Evolutionary conservation across 2,329 filamentous ascomycete species (phyloP).

Genomic region (Colletotrichum sp.): DNA sequence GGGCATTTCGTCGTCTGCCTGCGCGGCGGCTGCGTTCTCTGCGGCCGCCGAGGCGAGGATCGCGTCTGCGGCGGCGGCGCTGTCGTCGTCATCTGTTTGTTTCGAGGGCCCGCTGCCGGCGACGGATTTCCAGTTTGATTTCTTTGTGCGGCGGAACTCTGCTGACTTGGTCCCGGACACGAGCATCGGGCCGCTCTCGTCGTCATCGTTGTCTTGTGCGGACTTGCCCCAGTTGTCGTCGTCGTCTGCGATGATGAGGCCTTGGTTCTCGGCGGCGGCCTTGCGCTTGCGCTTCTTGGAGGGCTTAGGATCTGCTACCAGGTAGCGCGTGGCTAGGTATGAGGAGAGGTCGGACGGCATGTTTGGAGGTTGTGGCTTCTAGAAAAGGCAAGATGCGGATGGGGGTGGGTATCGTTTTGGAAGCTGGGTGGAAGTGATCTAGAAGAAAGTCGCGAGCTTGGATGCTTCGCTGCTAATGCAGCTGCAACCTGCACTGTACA

Average conservation of each 20-base stretch:
- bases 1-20: conserved; percentile 55
- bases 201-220: conserved; percentile 46
- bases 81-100: conserved; percentile 38
- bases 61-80: conserved; percentile 74
- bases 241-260: conserved; percentile 70
- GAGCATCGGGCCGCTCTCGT: conserved; percentile 56
- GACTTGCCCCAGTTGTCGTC: conserved; percentile 59
- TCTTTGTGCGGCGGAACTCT: conserved; percentile 77
- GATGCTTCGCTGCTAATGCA: neutral
- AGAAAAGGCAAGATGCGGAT: neutral
- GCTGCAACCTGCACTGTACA: neutral
- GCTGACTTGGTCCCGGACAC: conserved; percentile 54
- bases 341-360: conserved; percentile 72
- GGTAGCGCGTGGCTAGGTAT: conserved; percentile 92
- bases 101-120: conserved; percentile 41
- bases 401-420: neutral
- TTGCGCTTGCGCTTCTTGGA: conserved; percentile 70
- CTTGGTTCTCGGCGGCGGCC: conserved; percentile 45
- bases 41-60: conserved; percentile 76
- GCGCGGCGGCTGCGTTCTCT: conserved; percentile 61
- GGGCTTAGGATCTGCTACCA: conserved; percentile 64
- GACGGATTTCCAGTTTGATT: conserved; percentile 80
- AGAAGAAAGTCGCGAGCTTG: neutral
- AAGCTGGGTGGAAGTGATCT: neutral
- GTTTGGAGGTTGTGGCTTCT: neutral